Percentiles rank a stretch among this genome's conserved stretches.
These are phyloP conservation scores for Myrica gale DNA, from an alignment of 306 rosid genomes.

Conservation along the genomic window DNA sequence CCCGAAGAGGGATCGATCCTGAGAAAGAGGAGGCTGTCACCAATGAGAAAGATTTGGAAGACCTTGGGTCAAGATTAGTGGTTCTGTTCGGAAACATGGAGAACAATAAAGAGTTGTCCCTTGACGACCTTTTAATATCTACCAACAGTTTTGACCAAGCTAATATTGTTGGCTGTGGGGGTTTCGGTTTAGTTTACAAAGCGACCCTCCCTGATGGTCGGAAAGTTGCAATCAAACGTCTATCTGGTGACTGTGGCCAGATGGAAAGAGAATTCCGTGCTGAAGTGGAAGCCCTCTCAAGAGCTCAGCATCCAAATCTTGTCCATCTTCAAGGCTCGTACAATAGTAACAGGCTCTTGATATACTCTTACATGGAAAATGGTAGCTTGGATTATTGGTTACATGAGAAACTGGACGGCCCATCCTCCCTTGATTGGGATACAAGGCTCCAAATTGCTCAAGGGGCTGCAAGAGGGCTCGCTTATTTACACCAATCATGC, in stretches of 20 bases:
- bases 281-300: conserved; percentile 79
- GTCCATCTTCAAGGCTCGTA: conserved; percentile 64
- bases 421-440: conserved; percentile 67
- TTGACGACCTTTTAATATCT: conserved; percentile 46
- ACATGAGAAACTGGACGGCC: conserved; percentile 56
- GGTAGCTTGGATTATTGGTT: conserved; percentile 85
- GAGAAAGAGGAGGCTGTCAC: conserved; percentile 29
- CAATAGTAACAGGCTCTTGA: conserved; percentile 63
- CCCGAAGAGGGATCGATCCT: conserved; percentile 35
- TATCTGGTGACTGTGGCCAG: conserved; percentile 81
- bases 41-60: conserved; percentile 25
- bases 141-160: conserved; percentile 75
- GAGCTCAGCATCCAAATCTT: conserved; percentile 83
- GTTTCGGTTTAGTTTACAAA: conserved; percentile 81
- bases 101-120: conserved; percentile 31
- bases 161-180: conserved; percentile 82
- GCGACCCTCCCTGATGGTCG: conserved; percentile 67
- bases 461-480: conserved; percentile 67
- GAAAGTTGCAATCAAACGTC: conserved; percentile 73
- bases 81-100: conserved; percentile 39
- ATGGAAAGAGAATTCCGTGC: conserved; percentile 85
- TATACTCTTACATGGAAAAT: conserved; percentile 75
- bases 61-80: conserved; percentile 35
- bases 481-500: conserved; percentile 70
- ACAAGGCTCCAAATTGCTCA: conserved; percentile 68